Evolutionary conservation across 192 early-diverging fungal species (phyloP), one percentile per base, ranked within the genome.

Genomic region (Powellomyces hirtus): DNA sequence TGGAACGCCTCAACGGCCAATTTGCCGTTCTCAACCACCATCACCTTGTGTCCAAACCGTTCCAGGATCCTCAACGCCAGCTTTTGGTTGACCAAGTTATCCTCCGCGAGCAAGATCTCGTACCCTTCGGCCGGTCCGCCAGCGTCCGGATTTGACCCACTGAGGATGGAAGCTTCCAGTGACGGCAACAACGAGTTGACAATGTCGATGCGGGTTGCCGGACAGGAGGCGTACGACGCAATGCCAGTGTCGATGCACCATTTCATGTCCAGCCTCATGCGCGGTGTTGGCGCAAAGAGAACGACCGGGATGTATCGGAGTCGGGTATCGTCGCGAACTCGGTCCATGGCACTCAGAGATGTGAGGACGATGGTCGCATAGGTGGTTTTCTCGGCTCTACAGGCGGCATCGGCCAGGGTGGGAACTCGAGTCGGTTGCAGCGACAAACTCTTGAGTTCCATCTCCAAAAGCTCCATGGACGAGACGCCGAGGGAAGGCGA

Each of bases 81-180:
- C 75, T 90, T 91, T 64, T 92, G 92, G 71, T 95, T 95, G 49
- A 95, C 90, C 50, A 89, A 77, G 56, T 95, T 93, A 64, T 93
- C 93, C 73, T 93, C 93, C 4, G 89, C 91, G 36, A 95, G 73
- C 24, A 95, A 73, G 67, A 95, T 90, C 31, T 89, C 62, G 56
- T 72, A 72, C 5, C 61, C 60, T 31, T 49, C 34, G 78, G 65
- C 92, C 64, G 7, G 85, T 84, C n/a, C 38, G 1, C 67, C 58
- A 49, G 22, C 35, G n/a, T 38, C 58, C 30, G 26, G 13, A 33
- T 64, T 51, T 13, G 29, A 30, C 81, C 77, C 64, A 88, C 82
- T 38, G 81, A 82, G 2, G 87, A 89, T 80, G 59, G 84, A 81
- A 13, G 78, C 85, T 66, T 91, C 89, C 31, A 92, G 75, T 0